Evolutionary conservation across 2,329 filamentous ascomycete species (phyloP), one percentile per base, ranked within the genome.

Genomic region (Teratosphaeria pseudoeucalypti): DNA sequence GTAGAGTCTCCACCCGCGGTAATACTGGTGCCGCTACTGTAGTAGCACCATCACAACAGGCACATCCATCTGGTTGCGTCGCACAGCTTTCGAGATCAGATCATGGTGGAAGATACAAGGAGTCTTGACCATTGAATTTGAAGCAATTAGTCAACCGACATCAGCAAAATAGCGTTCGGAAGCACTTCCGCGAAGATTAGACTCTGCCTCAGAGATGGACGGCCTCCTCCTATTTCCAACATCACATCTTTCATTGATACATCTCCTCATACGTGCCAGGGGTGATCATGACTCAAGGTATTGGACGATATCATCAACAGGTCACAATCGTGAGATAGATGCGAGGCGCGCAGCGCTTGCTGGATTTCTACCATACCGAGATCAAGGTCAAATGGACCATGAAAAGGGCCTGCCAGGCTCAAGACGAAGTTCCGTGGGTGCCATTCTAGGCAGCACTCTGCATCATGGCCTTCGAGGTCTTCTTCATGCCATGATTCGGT

Each of bases 401-500:
- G 43, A 49, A 49, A 49, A 49, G 43, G 43, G 43, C 43, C n/a
- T 49, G 43, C 19, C 16, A 10, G n/a, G 43, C 43, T 5, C 43
- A 49, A 23, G 43, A 49, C 43, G 43, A 49, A 19, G 19, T 19
- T 10, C 9, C 19, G n/a, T 49, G 1, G 43, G 16, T 49, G 43
- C 19, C n/a, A 10, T 49, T 2, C 43, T 49, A 6, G 43, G 16
- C 43, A 23, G 43, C 43, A 10, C 9, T 10, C 16, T 49, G 43
- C 43, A 19, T 19, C 43, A 49, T 49, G 43, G 9, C 7, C 11
- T 49, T 56, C 37, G 39, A 52, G 47, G 59, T 56, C 16, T 27
- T 52, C 5, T 29, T 55, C 49, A 61, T 26, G 39, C 59, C 59
- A 32, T 34, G 43, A 59, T 37, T 19, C 14, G 39, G 19, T 57